Evolutionary conservation across 306 rosid genomes (phyloP).

Genomic region (Calophaca sinica): DNA sequence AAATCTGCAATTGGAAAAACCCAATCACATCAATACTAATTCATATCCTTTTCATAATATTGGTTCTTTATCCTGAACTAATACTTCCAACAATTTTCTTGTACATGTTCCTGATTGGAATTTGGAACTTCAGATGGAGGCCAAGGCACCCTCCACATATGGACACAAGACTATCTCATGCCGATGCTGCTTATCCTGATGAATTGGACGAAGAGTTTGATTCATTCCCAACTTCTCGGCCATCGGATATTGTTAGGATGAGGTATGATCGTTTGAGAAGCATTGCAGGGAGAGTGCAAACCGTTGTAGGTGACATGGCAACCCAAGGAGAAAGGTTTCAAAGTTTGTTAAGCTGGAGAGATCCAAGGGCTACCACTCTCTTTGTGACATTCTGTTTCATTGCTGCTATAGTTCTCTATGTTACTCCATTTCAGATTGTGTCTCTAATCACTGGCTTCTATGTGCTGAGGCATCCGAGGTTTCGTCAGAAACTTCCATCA

Average conservation of each 20-base stretch:
- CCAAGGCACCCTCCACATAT: constrained; percentile 91
- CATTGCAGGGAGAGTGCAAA: constrained; percentile 88
- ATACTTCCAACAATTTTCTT: constrained; percentile 83
- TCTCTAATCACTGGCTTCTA: constrained; percentile 68
- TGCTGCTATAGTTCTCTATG: constrained; percentile 77
- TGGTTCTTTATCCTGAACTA: constrained; percentile 84
- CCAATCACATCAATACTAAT: constrained; percentile 83
- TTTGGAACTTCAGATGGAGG: constrained; percentile 87
- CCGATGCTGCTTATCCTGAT: constrained; percentile 81
- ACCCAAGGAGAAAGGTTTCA: constrained; percentile 95
- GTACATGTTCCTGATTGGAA: constrained; percentile 87
- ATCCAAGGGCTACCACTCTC: constrained; percentile 83
- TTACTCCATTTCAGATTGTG: constrained; percentile 86
- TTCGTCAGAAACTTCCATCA: constrained; percentile 80
- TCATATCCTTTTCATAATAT: constrained; percentile 80
- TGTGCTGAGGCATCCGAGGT: constrained; percentile 76
- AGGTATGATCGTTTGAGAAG: constrained; percentile 86
- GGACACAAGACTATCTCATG: constrained; percentile 88
- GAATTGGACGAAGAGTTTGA: constrained; percentile 90
- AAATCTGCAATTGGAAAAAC: constrained; percentile 88
- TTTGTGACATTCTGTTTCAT: constrained; percentile 70
- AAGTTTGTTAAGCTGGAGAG: constrained; percentile 87
- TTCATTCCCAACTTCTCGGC: constrained; percentile 74
- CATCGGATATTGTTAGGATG: constrained; percentile 71
- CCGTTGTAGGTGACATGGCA: constrained; percentile 83